These are phyloP conservation scores for Podospora appendiculata DNA, from an alignment of 495 filamentous ascomycete genomes.

Conservation along the genomic window DNA sequence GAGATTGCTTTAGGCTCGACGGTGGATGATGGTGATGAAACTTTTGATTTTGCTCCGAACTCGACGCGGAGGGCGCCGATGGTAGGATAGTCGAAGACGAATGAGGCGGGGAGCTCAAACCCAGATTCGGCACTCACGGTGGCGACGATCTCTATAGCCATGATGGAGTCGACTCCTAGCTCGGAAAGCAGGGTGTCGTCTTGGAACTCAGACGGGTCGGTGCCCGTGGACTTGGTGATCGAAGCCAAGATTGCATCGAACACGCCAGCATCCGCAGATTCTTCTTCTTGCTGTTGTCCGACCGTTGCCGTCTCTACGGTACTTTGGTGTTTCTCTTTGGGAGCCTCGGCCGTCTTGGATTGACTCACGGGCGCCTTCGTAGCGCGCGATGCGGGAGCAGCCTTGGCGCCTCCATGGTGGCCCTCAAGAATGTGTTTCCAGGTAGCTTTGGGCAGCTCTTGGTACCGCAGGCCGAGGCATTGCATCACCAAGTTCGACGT, in stretches of 20 bases:
- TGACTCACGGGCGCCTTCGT: not conserved
- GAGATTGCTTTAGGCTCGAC: no score
- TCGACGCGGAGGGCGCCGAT: conserved; percentile 45
- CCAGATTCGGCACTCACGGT: conserved; percentile 40
- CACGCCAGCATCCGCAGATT: not conserved
- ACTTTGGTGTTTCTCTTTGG: not conserved
- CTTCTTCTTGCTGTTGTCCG: not conserved
- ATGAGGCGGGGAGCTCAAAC: conserved; percentile 39
- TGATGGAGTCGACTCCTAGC: conserved; percentile 47
- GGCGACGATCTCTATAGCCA: conserved; percentile 39
- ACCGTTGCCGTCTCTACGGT: not conserved
- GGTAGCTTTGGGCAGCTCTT: conserved; percentile 22
- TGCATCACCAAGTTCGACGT: conserved; percentile 34
- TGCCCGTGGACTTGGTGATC: conserved; percentile 52
- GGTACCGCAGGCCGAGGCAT: conserved; percentile 45
- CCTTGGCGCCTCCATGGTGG: not conserved
- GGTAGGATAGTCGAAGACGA: conserved; percentile 38
- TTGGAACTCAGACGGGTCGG: conserved; percentile 45
- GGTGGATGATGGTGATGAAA: no score
- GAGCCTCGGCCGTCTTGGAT: not conserved
- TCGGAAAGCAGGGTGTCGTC: conserved; percentile 39
- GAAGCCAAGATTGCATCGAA: conserved; percentile 41
- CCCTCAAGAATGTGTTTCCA: not conserved
- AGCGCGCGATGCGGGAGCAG: not conserved
- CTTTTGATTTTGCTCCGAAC: conserved; percentile 6